Conservation (phyloP, 2,329 filamentous ascomycete genomes). For the Lasiodiplodia sp. region DNA sequence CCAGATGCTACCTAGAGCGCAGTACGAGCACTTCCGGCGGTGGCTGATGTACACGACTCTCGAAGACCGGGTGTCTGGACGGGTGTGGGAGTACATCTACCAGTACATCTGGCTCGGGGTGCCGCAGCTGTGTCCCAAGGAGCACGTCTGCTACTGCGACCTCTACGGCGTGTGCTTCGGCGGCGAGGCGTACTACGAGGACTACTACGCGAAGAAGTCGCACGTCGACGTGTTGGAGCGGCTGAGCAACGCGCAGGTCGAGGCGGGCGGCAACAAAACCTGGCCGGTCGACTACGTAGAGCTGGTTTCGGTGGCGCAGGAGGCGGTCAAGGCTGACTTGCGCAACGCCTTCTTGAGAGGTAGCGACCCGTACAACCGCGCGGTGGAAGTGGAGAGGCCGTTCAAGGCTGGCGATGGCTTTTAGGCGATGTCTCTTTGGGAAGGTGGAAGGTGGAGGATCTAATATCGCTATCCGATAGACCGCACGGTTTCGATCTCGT, state of each 20-base stretch:
- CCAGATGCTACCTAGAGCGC: constrained; percentile 50
- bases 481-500: not conserved
- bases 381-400: constrained; percentile 55
- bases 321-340: constrained; percentile 46
- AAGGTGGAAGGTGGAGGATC: not conserved
- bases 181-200: constrained; percentile 50
- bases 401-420: constrained; percentile 61
- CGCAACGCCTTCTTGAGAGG: constrained; percentile 55
- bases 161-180: constrained; percentile 65
- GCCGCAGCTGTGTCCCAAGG: constrained; percentile 52
- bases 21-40: constrained; percentile 59
- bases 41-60: constrained; percentile 61
- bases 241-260: constrained; percentile 45
- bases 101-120: constrained; percentile 61
- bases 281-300: constrained; percentile 21
- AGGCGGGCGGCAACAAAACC: constrained; percentile 37
- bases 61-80: constrained; percentile 59
- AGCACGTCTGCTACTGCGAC: constrained; percentile 64
- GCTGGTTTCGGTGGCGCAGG: constrained; percentile 39
- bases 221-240: constrained; percentile 46
- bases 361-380: constrained; percentile 54
- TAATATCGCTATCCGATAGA: too few relatives aligned
- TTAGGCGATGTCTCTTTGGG: constrained; percentile 35
- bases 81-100: constrained; percentile 66
- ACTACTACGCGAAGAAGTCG: constrained; percentile 51